These are phyloP conservation scores for Serendipita vermifera DNA, from an alignment of 768 basidiomycete genomes.

Conservation along the genomic window DNA sequence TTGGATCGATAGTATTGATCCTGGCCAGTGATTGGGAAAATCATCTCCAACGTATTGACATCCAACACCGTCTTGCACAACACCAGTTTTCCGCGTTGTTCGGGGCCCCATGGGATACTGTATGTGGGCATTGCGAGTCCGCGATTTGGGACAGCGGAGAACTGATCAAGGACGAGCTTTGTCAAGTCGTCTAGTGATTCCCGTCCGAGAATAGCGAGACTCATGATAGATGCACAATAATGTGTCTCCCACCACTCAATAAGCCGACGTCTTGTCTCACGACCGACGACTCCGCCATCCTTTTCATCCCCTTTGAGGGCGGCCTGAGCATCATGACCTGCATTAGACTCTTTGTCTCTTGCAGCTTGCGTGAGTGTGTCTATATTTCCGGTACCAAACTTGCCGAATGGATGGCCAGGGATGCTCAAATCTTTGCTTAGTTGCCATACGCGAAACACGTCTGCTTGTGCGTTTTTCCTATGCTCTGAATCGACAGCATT, in stretches of 20 bases:
- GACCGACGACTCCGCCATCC: slow-evolving; percentile 64
- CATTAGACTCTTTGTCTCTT: slow-evolving; percentile 19
- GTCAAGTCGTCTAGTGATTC: slow-evolving; percentile 67
- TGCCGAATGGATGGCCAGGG: slow-evolving; percentile 71
- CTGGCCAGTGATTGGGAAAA: slow-evolving; percentile 65
- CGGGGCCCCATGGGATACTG: slow-evolving; percentile 64
- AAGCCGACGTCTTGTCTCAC: slow-evolving; percentile 63
- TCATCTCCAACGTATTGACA: slow-evolving; percentile 70
- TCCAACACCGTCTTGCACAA: slow-evolving; percentile 83
- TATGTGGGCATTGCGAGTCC: slow-evolving; percentile 40
- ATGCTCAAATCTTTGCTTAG: slow-evolving; percentile 77
- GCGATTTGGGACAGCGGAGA: slow-evolving; percentile 60
- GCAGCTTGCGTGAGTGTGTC: slow-evolving; percentile 49
- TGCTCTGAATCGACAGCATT: slow-evolving; percentile 96
- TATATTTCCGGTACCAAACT: slow-evolving; percentile 82
- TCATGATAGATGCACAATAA: slow-evolving; percentile 76
- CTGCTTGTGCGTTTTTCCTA: slow-evolving; percentile 86
- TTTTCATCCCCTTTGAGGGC: slow-evolving; percentile 39
- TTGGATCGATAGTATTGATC: slow-evolving; percentile 62
- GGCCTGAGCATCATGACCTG: slow-evolving; percentile 23
- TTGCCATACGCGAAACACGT: slow-evolving; percentile 92
- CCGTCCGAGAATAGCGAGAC: slow-evolving; percentile 64
- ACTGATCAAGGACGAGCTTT: slow-evolving; percentile 45
- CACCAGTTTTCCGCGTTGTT: slow-evolving; percentile 63
- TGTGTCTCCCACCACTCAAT: slow-evolving; percentile 77